These are phyloP conservation scores for Globisporangium uncinulatum DNA, from an alignment of 352 stramenopile genomes.

Conservation along the genomic window DNA sequence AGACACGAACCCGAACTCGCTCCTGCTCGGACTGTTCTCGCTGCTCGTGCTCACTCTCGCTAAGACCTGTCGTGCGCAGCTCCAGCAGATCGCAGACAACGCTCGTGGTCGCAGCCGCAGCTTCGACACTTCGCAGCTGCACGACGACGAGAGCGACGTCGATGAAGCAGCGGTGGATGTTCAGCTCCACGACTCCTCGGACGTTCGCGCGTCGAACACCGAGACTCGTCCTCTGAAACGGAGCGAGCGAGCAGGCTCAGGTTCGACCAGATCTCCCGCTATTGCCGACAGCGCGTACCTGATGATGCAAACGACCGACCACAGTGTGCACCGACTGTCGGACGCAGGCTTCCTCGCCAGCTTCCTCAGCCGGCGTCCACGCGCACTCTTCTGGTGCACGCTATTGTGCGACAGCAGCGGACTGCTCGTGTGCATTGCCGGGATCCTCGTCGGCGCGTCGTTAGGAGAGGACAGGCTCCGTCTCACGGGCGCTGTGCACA, in stretches of 20 bases:
- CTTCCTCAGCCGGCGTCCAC: constrained; percentile 15
- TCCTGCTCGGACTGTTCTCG: constrained; percentile 38
- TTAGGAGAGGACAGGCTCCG: constrained; percentile 62
- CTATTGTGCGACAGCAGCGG: constrained; percentile 54
- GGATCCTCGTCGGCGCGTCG: constrained; percentile 53
- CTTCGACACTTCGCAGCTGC: not conserved
- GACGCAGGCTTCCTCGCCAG: not conserved
- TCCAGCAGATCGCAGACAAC: not conserved
- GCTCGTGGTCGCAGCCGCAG: not conserved
- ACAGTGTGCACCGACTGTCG: not conserved
- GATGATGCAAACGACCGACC: not conserved
- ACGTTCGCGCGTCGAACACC: not conserved
- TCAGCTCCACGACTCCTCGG: constrained; percentile 7
- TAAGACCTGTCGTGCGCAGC: constrained; percentile 21
- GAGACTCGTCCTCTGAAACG: not conserved
- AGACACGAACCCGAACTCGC: constrained; percentile 46
- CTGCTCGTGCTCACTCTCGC: constrained; percentile 43
- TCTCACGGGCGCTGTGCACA: constrained; percentile 75
- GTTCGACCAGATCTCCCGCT: not conserved
- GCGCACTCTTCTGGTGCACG: constrained; percentile 29
- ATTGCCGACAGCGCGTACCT: constrained; percentile 1
- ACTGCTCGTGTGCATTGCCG: constrained; percentile 75
- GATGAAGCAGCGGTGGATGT: constrained; percentile 1
- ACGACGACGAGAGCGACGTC: not conserved
- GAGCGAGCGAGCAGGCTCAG: not conserved